phyloP scores from a whole-genome alignment of 208 protist genomes.

The Entamoeba moshkovskii region DNA sequence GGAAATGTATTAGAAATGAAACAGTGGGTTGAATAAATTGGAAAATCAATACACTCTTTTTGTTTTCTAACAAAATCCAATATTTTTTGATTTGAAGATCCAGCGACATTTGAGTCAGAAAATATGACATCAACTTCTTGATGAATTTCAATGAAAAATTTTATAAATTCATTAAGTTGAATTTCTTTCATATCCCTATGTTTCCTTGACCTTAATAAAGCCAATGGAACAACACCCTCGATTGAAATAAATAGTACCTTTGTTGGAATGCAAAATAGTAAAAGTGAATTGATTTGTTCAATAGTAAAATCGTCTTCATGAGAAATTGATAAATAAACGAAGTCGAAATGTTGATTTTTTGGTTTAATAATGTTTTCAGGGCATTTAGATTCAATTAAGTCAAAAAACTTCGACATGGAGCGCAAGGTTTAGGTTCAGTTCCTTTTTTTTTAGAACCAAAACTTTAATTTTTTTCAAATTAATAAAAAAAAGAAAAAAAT shows the following conservation, averaged over 20 bases:
- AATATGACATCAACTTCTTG: neutral
- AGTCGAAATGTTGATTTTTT: neutral
- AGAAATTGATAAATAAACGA: neutral
- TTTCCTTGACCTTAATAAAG: neutral
- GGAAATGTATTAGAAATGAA: neutral
- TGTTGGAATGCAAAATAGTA: neutral
- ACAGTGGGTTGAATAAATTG: neutral
- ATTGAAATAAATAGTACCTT: neutral
- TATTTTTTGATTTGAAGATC: neutral
- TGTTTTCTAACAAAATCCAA: neutral
- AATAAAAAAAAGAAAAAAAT: too few relatives aligned
- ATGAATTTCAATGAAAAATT: neutral
- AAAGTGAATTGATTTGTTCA: neutral
- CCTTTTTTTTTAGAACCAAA: too few relatives aligned
- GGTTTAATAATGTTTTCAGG: too few relatives aligned
- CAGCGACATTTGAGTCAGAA: neutral
- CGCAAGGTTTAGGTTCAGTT: too few relatives aligned
- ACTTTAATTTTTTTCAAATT: too few relatives aligned
- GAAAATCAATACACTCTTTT: neutral
- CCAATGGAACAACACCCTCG: neutral
- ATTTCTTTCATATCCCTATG: neutral
- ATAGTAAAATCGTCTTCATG: neutral
- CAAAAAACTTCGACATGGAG: too few relatives aligned
- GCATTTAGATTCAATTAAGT: too few relatives aligned
- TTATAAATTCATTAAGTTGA: neutral